These are phyloP conservation scores for Quercus glauca DNA, from an alignment of 306 rosid species.

Conservation along the genomic window DNA sequence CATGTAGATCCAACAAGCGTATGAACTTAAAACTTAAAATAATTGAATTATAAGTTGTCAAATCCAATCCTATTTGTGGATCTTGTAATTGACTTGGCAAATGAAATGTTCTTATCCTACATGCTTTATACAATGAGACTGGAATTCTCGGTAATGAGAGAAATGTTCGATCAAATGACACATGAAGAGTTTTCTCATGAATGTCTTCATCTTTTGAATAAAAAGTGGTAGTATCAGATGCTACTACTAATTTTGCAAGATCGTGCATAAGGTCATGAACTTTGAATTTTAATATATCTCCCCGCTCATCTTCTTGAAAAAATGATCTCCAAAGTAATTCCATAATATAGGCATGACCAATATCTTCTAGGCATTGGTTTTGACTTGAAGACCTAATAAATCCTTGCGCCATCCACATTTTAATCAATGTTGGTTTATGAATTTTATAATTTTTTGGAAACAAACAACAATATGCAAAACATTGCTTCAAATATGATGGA, in stretches of 20 bases:
- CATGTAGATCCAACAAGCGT: neutral
- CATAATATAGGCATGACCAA: neutral
- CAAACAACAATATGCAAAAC: slow-evolving; percentile 12
- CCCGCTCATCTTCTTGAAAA: neutral
- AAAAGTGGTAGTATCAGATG: too few relatives aligned
- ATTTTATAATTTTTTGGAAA: neutral
- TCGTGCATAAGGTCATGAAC: slow-evolving; percentile 1
- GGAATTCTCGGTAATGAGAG: neutral
- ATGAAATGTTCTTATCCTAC: slow-evolving; percentile 1
- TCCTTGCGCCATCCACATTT: slow-evolving; percentile 19
- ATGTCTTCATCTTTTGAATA: neutral
- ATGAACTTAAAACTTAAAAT: neutral
- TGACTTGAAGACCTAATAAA: slow-evolving; percentile 2
- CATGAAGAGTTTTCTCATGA: neutral
- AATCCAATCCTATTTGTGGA: too few relatives aligned
- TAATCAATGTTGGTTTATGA: neutral
- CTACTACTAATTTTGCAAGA: neutral
- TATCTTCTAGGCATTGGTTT: slow-evolving; percentile 2
- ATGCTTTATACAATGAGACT: neutral
- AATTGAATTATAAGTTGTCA: neutral
- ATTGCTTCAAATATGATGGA: neutral
- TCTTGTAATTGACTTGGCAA: neutral
- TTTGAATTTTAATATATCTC: neutral
- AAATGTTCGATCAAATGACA: neutral
- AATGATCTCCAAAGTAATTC: neutral